Evolutionary conservation across 371 early-diverging fungal species (phyloP), one percentile per base, ranked within the genome.

Genomic region (Batkoa obscura): DNA sequence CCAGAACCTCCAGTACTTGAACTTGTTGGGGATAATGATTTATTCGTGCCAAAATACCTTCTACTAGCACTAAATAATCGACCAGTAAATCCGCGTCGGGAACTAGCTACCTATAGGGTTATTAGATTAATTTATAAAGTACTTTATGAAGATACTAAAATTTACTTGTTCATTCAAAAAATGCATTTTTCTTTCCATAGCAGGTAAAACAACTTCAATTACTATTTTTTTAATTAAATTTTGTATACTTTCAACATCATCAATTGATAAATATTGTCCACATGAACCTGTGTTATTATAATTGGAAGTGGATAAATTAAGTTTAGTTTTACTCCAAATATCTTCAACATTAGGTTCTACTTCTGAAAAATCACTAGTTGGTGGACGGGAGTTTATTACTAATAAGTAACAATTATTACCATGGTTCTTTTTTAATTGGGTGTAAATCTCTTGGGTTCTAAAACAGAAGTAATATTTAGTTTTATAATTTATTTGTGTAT

Each of bases 11-110:
- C 10, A 66, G 59, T 1, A 65, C 72, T 56, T 62, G 59, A 9
- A 2, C 60, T 58, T 15, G 62, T 59, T 10, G 73, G n/a, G 33
- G 32, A 32, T 57, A 58, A 32, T 66, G 66, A 51, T 67, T 66
- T 59, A 0, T 68, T 60, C 2, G 78, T 64, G 37, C 86, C 85
- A 69, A 94, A 88, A 55, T 88, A 84, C 48, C 87, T 75, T 15
- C 84, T 74, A 54, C 84, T 74, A 0, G 83, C 90, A 3, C 78
- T 84, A 60, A 90, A 87, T 15, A 94, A 68, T 1, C 94, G 75
- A 6, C 92, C 94, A 0, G 94, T 86, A 39, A 96, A 61, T 0
- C 94, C 94, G 45, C 91, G 74, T 51, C 97, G 75, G 9, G 86
- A 73, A 52, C 77, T 78, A 2, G 90, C 92, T 0, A 92, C 83